Evolutionary conservation across 208 protist genomes (phyloP).

Genomic region (Acanthamoeba polyphaga): DNA sequence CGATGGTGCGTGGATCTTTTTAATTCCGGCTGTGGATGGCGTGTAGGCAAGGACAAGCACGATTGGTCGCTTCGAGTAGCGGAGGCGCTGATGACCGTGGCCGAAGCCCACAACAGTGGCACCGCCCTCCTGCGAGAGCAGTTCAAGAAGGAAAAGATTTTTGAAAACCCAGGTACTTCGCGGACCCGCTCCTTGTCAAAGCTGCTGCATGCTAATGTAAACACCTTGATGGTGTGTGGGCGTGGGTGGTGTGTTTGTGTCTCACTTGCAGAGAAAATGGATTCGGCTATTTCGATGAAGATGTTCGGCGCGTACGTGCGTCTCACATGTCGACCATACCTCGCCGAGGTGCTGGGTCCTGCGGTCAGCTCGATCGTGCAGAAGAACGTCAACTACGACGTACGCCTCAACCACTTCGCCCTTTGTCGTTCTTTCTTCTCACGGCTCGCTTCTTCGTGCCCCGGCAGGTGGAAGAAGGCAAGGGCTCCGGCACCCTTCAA

Average conservation of each 20-base stretch:
- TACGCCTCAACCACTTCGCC: not conserved
- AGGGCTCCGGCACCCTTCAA: not conserved
- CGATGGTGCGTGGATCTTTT: not conserved
- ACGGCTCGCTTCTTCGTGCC: not conserved
- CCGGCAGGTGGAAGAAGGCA: not conserved
- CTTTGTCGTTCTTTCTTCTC: not conserved
- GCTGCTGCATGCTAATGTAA: no score
- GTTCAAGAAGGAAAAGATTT: slow-evolving; percentile 35
- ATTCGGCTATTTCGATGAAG: not conserved
- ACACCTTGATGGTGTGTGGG: no score
- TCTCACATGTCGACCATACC: slow-evolving; percentile 13
- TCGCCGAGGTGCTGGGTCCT: not conserved
- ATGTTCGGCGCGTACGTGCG: not conserved
- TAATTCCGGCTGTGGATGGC: no score
- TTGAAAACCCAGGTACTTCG: not conserved
- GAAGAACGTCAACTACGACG: not conserved
- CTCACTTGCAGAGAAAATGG: not conserved
- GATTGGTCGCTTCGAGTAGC: not conserved
- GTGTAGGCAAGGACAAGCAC: not conserved
- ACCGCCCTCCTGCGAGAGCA: not conserved
- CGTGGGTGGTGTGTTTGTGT: not conserved
- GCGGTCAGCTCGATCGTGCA: not conserved
- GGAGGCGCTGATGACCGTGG: not conserved
- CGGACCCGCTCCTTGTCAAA: no score
- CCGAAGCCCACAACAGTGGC: not conserved